Percentiles rank a stretch among this genome's conserved stretches.
Conservation (phyloP, 768 basidiomycete genomes). For the Pleurotus cornucopiae region DNA sequence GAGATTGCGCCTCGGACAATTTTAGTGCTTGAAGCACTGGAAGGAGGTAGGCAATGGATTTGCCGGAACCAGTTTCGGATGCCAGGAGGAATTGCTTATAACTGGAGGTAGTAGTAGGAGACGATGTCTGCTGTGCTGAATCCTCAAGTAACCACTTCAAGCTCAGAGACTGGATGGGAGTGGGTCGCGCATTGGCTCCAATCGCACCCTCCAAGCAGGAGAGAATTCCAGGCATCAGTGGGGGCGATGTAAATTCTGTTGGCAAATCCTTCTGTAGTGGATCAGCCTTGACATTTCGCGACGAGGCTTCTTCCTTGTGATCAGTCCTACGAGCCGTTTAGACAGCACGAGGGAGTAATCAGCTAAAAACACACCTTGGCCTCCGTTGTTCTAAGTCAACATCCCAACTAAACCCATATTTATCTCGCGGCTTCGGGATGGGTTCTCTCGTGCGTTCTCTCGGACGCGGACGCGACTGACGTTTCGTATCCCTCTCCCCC, state of each 20-base stretch:
- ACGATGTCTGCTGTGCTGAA: not conserved
- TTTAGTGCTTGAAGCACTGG: constrained; percentile 82
- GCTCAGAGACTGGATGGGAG: constrained; percentile 75
- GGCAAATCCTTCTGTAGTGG: constrained; percentile 18
- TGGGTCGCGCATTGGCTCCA: constrained; percentile 55
- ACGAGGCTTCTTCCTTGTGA: not conserved
- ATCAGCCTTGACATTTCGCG: not conserved
- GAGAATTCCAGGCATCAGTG: constrained; percentile 63
- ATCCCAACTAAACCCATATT: not conserved
- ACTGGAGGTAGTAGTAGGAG: constrained; percentile 12
- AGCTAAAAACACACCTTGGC: not conserved
- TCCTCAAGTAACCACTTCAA: constrained; percentile 56
- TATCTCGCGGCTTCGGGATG: not conserved
- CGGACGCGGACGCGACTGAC: not conserved
- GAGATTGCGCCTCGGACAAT: constrained; percentile 41
- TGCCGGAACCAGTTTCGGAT: constrained; percentile 88
- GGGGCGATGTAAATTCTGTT: constrained; percentile 59
- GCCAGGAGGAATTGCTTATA: constrained; percentile 66
- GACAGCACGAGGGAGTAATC: not conserved
- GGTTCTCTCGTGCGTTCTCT: not conserved
- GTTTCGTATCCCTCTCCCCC: not conserved
- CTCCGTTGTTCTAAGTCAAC: not conserved
- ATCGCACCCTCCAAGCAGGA: constrained; percentile 53
- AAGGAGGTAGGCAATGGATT: constrained; percentile 86
- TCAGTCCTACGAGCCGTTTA: not conserved